Evolutionary conservation across 2,329 filamentous ascomycete species (phyloP).

Genomic region (Aspergillus awamori): DNA sequence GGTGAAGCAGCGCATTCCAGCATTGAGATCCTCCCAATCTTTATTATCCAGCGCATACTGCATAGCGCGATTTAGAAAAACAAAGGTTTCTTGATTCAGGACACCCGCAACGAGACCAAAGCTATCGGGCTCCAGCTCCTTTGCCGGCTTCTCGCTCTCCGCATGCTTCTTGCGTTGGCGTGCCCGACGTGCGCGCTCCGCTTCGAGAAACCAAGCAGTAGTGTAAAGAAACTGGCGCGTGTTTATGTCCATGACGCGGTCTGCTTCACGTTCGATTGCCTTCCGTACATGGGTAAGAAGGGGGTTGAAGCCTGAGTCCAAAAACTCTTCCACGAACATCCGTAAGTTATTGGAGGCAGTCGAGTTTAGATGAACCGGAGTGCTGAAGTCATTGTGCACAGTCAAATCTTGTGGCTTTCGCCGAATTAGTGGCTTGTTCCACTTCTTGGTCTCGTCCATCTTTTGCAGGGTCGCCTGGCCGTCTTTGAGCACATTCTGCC

Average conservation of each 20-base stretch:
- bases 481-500: conserved; percentile 80
- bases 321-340: conserved; percentile 85
- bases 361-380: conserved; percentile 68
- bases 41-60: conserved; percentile 79
- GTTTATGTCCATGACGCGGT: conserved; percentile 77
- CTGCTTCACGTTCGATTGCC: conserved; percentile 85
- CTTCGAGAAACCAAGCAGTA: conserved; percentile 88
- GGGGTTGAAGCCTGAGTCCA: conserved; percentile 95
- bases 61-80: conserved; percentile 82
- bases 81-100: conserved; percentile 92
- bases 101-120: conserved; percentile 88
- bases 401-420: conserved; percentile 65
- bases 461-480: conserved; percentile 75
- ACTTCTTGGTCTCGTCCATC: conserved; percentile 89
- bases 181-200: conserved; percentile 73
- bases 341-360: conserved; percentile 76
- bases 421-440: conserved; percentile 73
- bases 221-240: conserved; percentile 88
- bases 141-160: conserved; percentile 50
- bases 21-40: conserved; percentile 81
- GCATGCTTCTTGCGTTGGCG: conserved; percentile 58
- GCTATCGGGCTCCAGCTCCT: conserved; percentile 67
- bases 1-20: conserved; percentile 91
- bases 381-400: conserved; percentile 71
- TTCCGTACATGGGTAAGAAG: conserved; percentile 82